Evolutionary conservation across 805 yeast species (phyloP).

Genomic region (Crinitomyces ghanaensis): DNA sequence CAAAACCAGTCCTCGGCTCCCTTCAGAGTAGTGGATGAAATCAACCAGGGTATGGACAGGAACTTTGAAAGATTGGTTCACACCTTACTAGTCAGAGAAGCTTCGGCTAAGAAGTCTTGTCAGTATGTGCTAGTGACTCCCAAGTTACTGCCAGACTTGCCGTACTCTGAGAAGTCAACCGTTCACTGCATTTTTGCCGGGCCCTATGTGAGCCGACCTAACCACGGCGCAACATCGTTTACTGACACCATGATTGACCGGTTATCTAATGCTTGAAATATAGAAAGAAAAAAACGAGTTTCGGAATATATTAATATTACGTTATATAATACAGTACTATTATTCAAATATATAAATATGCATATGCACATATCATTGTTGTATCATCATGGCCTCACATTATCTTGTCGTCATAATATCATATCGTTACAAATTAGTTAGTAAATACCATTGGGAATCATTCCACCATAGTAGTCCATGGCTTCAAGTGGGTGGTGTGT

Average conservation of each 20-base stretch:
- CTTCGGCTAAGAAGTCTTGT: slow-evolving; percentile 52
- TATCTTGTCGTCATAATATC: too few relatives aligned
- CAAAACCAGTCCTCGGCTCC: slow-evolving; percentile 86
- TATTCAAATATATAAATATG: neutral
- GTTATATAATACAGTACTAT: slow-evolving; percentile 1
- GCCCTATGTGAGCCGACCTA: slow-evolving; percentile 5
- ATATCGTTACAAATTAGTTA: too few relatives aligned
- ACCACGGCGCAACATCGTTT: too few relatives aligned
- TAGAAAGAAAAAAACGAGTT: too few relatives aligned
- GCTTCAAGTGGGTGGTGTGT: slow-evolving; percentile 5
- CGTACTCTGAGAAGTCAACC: slow-evolving; percentile 69
- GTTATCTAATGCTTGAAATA: too few relatives aligned
- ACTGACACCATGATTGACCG: too few relatives aligned
- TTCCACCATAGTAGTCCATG: too few relatives aligned
- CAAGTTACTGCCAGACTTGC: slow-evolving; percentile 65
- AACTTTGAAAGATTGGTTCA: slow-evolving; percentile 82
- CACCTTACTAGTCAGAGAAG: slow-evolving; percentile 69
- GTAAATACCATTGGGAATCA: too few relatives aligned
- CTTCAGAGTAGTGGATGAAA: slow-evolving; percentile 92
- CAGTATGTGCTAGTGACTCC: slow-evolving; percentile 94
- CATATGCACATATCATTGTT: too few relatives aligned
- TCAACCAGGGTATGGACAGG: slow-evolving; percentile 98
- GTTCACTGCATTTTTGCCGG: slow-evolving; percentile 73
- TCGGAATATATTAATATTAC: too few relatives aligned
- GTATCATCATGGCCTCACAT: too few relatives aligned